Evolutionary conservation across 139 green algal species (phyloP).

Genomic region (Medakamo hakoo): DNA sequence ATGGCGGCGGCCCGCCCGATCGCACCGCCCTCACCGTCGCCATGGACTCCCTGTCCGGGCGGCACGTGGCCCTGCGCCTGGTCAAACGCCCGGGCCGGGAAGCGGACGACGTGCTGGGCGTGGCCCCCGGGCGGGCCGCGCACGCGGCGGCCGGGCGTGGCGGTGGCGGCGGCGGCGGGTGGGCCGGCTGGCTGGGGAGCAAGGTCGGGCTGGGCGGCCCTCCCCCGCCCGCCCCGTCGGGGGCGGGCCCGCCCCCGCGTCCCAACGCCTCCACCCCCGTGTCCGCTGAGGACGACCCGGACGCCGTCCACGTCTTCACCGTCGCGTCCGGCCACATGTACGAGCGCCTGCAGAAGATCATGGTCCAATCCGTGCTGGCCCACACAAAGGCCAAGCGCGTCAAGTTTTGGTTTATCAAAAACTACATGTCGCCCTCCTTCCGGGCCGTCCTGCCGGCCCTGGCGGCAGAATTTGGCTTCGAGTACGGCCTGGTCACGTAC

Average conservation of each 20-base stretch:
- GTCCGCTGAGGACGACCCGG: conserved; percentile 12
- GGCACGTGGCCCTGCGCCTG: conserved; percentile 59
- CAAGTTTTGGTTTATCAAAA: conserved; percentile 99
- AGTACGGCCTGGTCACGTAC: conserved; percentile 93
- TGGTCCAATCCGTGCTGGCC: conserved; percentile 82
- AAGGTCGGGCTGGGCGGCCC: no score
- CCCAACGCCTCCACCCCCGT: neutral
- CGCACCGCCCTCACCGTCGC: neutral
- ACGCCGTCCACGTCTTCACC: conserved; percentile 90
- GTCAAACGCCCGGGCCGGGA: conserved; percentile 54
- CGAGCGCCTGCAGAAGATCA: conserved; percentile 97
- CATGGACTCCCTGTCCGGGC: conserved; percentile 23
- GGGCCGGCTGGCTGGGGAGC: conserved; percentile 7
- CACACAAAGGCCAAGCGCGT: conserved; percentile 67
- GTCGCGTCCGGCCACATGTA: conserved; percentile 96
- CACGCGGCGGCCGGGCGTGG: no score
- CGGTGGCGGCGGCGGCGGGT: neutral
- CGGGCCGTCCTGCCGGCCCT: conserved; percentile 57
- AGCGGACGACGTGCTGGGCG: conserved; percentile 53
- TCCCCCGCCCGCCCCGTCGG: neutral
- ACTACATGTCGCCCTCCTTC: conserved; percentile 87
- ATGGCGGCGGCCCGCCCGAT: no score
- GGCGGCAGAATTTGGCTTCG: conserved; percentile 73
- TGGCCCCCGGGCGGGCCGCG: conserved; percentile 5
- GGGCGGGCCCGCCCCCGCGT: no score